A percentile compares a stretch with the other conserved stretches of the same genome.
phyloP scores from a whole-genome alignment of 192 early-diverging fungal genomes.

The Physocladia obscura region DNA sequence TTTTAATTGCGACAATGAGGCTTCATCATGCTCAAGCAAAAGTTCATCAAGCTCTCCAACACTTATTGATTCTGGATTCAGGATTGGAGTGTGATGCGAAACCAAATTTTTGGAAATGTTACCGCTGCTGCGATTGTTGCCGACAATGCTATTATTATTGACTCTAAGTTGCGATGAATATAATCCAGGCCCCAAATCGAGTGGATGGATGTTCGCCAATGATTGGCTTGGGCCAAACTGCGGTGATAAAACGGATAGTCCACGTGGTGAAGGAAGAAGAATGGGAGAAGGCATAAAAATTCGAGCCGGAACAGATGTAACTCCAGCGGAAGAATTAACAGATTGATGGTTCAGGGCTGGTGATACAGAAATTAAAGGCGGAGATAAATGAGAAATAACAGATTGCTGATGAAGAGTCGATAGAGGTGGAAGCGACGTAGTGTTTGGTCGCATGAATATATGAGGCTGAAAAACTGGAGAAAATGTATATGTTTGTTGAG shows the following conservation, averaged over 20 bases:
- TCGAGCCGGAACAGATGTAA: neutral
- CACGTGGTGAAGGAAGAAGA: constrained; percentile 18
- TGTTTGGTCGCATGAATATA: constrained; percentile 28
- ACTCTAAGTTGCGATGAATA: neutral
- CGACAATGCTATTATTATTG: neutral
- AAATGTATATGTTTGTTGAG: constrained; percentile 19
- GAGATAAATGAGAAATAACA: constrained; percentile 15
- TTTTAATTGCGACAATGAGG: neutral
- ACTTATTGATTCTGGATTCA: constrained; percentile 24
- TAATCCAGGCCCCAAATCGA: constrained; percentile 19
- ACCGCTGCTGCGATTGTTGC: neutral
- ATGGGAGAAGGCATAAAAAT: constrained; percentile 25
- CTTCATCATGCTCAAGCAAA: constrained; percentile 19
- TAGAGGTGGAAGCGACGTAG: constrained; percentile 19
- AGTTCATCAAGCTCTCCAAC: constrained; percentile 25
- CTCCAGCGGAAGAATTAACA: neutral
- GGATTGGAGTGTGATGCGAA: neutral
- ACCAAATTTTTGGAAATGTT: neutral
- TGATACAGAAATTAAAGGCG: constrained; percentile 6
- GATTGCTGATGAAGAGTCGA: constrained; percentile 19
- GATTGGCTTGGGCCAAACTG: neutral
- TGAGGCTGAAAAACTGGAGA: constrained; percentile 25
- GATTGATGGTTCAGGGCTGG: constrained; percentile 10
- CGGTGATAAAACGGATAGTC: constrained; percentile 5
- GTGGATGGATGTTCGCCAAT: neutral